Evolutionary conservation across 2,329 filamentous ascomycete species (phyloP).

Genomic region (Verruconis gallopava): DNA sequence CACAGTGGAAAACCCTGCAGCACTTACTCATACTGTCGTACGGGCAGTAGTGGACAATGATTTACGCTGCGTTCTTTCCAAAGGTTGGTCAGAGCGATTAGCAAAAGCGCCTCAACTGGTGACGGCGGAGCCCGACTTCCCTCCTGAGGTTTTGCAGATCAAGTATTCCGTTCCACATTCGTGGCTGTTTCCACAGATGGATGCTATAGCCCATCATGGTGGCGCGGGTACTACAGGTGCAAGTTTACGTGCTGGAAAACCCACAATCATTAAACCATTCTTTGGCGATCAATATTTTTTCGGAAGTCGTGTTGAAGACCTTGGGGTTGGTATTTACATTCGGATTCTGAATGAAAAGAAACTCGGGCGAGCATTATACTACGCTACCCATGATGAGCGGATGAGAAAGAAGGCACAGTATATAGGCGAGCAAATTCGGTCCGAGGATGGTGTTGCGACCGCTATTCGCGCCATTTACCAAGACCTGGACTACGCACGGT

Average conservation of each 20-base stretch:
- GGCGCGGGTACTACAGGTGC: conserved; percentile 92
- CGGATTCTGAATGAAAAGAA: conserved; percentile 79
- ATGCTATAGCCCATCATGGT: conserved; percentile 88
- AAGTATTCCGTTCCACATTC: conserved; percentile 76
- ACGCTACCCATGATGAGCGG: conserved; percentile 75
- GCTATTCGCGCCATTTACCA: conserved; percentile 82
- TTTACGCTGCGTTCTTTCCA: conserved; percentile 86
- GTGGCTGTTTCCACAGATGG: conserved; percentile 89
- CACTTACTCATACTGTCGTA: conserved; percentile 84
- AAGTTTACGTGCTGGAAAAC: conserved; percentile 77
- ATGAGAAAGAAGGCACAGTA: conserved; percentile 80
- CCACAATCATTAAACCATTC: conserved; percentile 91
- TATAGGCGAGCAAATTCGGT: conserved; percentile 76
- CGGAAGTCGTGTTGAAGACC: conserved; percentile 74
- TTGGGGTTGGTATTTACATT: conserved; percentile 82
- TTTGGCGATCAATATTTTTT: conserved; percentile 99
- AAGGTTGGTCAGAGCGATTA: conserved; percentile 88
- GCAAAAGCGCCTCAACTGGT: conserved; percentile 28
- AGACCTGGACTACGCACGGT: conserved; percentile 78
- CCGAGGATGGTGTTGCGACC: conserved; percentile 68
- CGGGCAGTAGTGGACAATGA: conserved; percentile 84
- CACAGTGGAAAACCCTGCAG: conserved; percentile 76
- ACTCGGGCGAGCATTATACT: conserved; percentile 80
- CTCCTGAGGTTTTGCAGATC: conserved; percentile 75
- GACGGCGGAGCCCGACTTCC: conserved; percentile 53